Base-by-base conservation (phyloP, 495 filamentous ascomycete species). In the Penicillium nucicola region DNA sequence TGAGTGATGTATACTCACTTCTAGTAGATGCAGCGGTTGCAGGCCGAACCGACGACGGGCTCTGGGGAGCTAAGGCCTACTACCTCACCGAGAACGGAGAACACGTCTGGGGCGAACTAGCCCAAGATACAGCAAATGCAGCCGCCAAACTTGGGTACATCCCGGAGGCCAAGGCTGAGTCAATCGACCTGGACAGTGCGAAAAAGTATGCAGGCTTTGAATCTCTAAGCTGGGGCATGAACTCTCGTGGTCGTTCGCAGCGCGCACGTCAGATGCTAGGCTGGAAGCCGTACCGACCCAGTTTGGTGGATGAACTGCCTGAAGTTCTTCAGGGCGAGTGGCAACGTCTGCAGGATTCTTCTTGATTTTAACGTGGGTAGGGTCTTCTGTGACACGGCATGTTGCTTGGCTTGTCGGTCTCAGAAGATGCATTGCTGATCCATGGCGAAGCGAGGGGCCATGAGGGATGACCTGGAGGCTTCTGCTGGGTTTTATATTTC, bases 61-160 rank as follows among this genome's bases (percentile, higher is more conserved):
- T 86, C 9, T 95, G 87, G 81, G 86, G 84, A 1, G 61, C 66
- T 1, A 71, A 83, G 42, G 86, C 77, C 12, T 91, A 92, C 67
- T 91, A 84, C 66, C 80, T 90, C 48, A 71, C 77, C 20, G 84
- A 88, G 67, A 84, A 83, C 53, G 87, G 83, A 6, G 71, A 84
- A 58, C 82, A 86, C 59, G 64, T 67, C 38, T 92, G 86, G 87
- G 82, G 80, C 11, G 77, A 88, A 3, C 50, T 90, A 17, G 67
- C 83, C 3, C 65, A 68, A 46, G 53, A 64, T 28, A 71, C 90
- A 42, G 86, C 79, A 2, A 65, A 78, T 23, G 75, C 75, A 57
- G 84, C 83, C 5, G 62, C 76, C 10, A 77, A 81, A 54, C 75
- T 81, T 61, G 83, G 84, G 0, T 79, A 82, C 36, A 67, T 90